phyloP scores from a whole-genome alignment of 2,329 filamentous ascomycete species.

The Elsinoe fawcettii region DNA sequence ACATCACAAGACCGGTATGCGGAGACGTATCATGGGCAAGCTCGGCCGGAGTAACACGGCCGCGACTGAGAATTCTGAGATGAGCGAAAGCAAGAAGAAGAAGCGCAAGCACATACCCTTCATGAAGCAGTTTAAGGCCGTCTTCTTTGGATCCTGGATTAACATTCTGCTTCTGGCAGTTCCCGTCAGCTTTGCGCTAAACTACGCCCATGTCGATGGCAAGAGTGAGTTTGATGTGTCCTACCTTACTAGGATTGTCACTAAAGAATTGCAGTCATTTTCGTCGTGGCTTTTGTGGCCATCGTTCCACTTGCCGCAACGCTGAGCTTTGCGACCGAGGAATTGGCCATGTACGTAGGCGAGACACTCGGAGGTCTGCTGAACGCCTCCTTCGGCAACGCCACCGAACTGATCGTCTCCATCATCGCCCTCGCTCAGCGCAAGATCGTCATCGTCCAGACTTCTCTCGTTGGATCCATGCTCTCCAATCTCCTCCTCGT shows the following conservation, averaged over 20 bases:
- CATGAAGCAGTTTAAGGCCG: slow-evolving; percentile 56
- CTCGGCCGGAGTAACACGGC: slow-evolving; percentile 11
- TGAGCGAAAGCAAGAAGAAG: slow-evolving; percentile 21
- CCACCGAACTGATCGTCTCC: slow-evolving; percentile 49
- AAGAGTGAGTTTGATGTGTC: slow-evolving; percentile 39
- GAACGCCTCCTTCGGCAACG: slow-evolving; percentile 80
- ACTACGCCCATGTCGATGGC: slow-evolving; percentile 53
- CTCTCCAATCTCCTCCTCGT: slow-evolving; percentile 84
- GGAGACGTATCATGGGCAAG: slow-evolving; percentile 13
- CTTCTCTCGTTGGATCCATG: slow-evolving; percentile 84
- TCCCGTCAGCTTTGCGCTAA: slow-evolving; percentile 66
- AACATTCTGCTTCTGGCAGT: slow-evolving; percentile 73
- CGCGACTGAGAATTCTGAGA: slow-evolving; percentile 21
- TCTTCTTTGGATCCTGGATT: slow-evolving; percentile 75
- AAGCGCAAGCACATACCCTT: slow-evolving; percentile 24
- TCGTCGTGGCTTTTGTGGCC: slow-evolving; percentile 87
- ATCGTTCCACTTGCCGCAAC: slow-evolving; percentile 85
- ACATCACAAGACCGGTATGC: not conserved
- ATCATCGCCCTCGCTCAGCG: slow-evolving; percentile 69
- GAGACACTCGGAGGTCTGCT: slow-evolving; percentile 82
- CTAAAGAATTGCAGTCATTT: slow-evolving; percentile 41
- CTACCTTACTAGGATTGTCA: no score
- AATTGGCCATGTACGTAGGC: slow-evolving; percentile 68
- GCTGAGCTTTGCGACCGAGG: slow-evolving; percentile 82
- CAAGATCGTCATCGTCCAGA: slow-evolving; percentile 81